Evolutionary conservation across 2,329 filamentous ascomycete species (phyloP), one percentile per base, ranked within the genome.

Genomic region (Fusarium humuli): DNA sequence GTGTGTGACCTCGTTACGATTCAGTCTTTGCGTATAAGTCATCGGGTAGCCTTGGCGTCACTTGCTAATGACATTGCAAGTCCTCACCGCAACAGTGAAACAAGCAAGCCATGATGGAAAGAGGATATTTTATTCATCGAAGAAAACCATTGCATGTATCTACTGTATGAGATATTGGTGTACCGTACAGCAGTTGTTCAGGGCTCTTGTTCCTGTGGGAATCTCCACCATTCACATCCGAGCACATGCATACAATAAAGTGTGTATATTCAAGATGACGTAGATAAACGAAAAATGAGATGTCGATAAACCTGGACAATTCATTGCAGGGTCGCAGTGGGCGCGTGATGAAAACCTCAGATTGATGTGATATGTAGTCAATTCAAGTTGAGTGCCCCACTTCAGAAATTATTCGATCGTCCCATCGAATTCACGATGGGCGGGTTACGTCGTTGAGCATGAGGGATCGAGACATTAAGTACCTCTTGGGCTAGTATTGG

Each of bases 371-470:
- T 22, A 41, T 52, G 34, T 29, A 29, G 29, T 61, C 25, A 48
- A 27, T 30, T 66, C 47, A 42, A 29, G 44, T 53, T 63, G 37
- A 41, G 11, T 32, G 40, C 52, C 40, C 52, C 47, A 67, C 64
- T 34, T 7, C 20, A 44, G 45, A 67, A 30, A 52, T 61, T 63
- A 27, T 70, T 70, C 62, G 67, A 70, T 70, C 67, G 27, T 25
- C 50, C 40, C 49, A 64, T 63, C 25, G 37, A 70, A 63, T 70
- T 46, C 49, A 48, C 67, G 67, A 70, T 70, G 67, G 29, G 67
- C 53, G 49, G 67, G 37, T 37, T 57, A 54, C 10, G 46, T 63
- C 62, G 30, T 48, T 44, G 34, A 57, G 50, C 30, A 63, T 46
- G 41, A 49, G 42, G 50, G 47, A 70, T 70, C 67, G 67, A 42